Evolutionary conservation across 2,329 filamentous ascomycete genomes (phyloP), one percentile per base, ranked within the genome.

Genomic region (Incumbomyces lentus): DNA sequence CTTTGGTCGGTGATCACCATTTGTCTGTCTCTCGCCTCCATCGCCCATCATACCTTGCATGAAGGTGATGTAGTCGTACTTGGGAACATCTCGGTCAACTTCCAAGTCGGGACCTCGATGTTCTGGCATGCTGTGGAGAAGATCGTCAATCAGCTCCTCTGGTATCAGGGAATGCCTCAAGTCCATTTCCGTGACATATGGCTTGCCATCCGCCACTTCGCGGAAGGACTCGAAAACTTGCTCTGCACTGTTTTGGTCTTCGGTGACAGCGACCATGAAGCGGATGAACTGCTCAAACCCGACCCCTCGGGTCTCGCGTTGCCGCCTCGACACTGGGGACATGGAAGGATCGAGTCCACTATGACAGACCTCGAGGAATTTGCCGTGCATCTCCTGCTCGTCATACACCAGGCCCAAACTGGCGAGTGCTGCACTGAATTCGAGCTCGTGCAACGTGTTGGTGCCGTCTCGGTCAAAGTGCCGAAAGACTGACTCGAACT

Each of bases 231-330:
- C 90, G 71, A 92, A 96, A 4, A 98, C 92, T 65, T 98, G 92
- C 67, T 96, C 92, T 11, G 92, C 92, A 3, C 89, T 95, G 64
- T 98, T 95, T 68, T 98, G 92, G 62, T 98, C 92, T 67, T 98
- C 92, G 11, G 92, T 98, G 41, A 95, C 92, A 57, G 94, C 87
- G 40, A 98, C 92, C 92, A 98, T 98, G 74, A 98, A 98, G 33
- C 86, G 82, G 63, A 98, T 98, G 62, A 98, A 98, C 66, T 96
- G 90, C 69, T 98, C 92, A 62, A 98, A 98, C 3, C 86, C 92
- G 43, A 98, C 92, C 31, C 80, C 87, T 50, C 47, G 64, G 57
- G 30, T 56, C 54, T 41, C 53, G 18, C 55, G 44, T 43, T 57
- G 55, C n/a, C 53, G 37, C 6, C 52, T 51, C 14, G 54, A 55